Base-by-base conservation (phyloP, 495 filamentous ascomycete species). In the Xylaria intraflava region DNA sequence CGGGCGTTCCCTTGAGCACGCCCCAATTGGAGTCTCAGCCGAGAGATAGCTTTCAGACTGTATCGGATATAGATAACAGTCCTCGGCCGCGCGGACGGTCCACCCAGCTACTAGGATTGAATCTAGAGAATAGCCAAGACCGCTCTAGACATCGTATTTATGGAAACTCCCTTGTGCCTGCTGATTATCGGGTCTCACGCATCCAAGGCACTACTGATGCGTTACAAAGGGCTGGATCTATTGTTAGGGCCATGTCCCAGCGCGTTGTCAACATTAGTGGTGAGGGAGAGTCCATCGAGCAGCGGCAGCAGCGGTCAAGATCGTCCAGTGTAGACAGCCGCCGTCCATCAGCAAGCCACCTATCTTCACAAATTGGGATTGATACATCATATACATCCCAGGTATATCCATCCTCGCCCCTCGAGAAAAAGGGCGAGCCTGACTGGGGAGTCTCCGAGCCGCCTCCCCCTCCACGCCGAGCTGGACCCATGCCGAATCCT, bases 211-310 rank as follows among this genome's bases (percentile, higher is more conserved):
- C 82, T 10, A 77, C 76, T 45, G 80, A 85, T 38, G 83, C 89
- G 31, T 67, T 95, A 49, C 78, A 79, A 19, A 76, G 89, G 59
- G 88, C 93, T 49, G 87, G 90, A 29, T 94, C 91, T 3, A 93
- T 97, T 62, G 85, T 99, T 69, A 87, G 90, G 59, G 90, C 90
- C 59, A 94, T 97, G 83, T 96, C 94, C 17, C 90, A 96, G 70
- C 90, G 93, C 68, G 90, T 99, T 51, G 93, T 97, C 62, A 96
- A 96, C 65, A 76, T 99, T 53, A 95, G 92, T 72, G 95, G 93
- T 62, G 82, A 84, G 43, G 72, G 69, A 2, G 90, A 96, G 57
- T 72, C 88, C 31, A 78, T 93, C 17, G 88, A 92, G 57, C 84
- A 89, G 56, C 80, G 81, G 47, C 77, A 86, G 54, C 82, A 89